Base-by-base conservation (phyloP, 768 basidiomycete genomes). In the Naganishia randhawae region DNA sequence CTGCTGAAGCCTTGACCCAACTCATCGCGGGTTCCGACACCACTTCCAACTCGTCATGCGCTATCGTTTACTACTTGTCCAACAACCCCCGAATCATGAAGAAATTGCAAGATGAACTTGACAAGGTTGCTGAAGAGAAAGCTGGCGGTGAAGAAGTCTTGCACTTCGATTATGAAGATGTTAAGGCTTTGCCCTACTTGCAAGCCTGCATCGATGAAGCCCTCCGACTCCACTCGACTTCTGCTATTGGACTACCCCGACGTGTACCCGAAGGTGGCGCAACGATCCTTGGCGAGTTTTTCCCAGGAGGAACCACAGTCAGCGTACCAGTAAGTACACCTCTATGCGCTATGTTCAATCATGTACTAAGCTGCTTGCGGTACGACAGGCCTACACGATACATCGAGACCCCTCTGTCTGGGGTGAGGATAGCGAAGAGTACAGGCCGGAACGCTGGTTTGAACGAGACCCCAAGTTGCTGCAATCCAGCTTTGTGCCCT, bases 41-140 rank as follows among this genome's bases (percentile, higher is more conserved):
- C 0, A 95, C 93, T 0, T 92, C 92, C 52, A 96, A 95, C 82
- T 92, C 91, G 19, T 90, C 90, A 5, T 92, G 91, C 73, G 92
- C 91, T 13, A 92, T 94, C 75, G 84, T 90, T 27, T 92, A 91
- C 82, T 85, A 91, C 76, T 85, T 96, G 68, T 89, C 90, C 5
- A 80, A 81, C 29, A 85, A 89, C 77, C 90, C 85, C 3, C 73
- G 74, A 1, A 85, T 83, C 3, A 89, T 92, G 73, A 81, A 77
- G 42, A 89, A 87, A 72, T 84, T 96, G 5, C 90, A 91, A 61
- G 82, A 83, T 62, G 92, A 93, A 74, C 85, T 95, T 8, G 86
- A 85, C 73, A 82, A 84, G 22, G 84, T 83, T n/a, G 63, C 72
- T 17, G 75, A 85, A 62, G 85, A 87, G 67, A 83, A 88, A 42